These are phyloP conservation scores for Saccharomyces hybrid DNA, from an alignment of 1,139 yeast species.

Conservation along the genomic window DNA sequence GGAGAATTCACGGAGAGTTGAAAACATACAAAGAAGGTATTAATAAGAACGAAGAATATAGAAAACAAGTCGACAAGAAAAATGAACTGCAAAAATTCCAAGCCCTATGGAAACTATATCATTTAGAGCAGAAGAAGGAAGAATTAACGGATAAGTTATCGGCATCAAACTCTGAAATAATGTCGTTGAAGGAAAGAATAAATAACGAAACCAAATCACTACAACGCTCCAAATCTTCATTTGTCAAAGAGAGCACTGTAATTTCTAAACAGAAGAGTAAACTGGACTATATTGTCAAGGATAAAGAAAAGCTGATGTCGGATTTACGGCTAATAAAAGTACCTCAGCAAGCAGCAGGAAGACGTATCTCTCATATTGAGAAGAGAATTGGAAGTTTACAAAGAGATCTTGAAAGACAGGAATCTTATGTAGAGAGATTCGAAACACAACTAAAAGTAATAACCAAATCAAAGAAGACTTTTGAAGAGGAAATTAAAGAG, in stretches of 20 bases:
- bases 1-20: slow-evolving; percentile 68
- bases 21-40: slow-evolving; percentile 75
- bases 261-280: slow-evolving; percentile 38
- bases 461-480: slow-evolving; percentile 38
- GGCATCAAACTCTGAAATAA: slow-evolving; percentile 31
- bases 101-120: slow-evolving; percentile 61
- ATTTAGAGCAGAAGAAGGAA: slow-evolving; percentile 47
- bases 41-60: slow-evolving; percentile 64
- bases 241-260: slow-evolving; percentile 42
- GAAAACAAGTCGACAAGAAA: slow-evolving; percentile 46
- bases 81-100: slow-evolving; percentile 42
- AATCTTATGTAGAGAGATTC: slow-evolving; percentile 37
- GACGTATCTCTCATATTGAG: slow-evolving; percentile 43
- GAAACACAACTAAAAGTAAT: slow-evolving; percentile 45
- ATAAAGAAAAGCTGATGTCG: slow-evolving; percentile 47
- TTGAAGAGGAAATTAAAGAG: slow-evolving; percentile 37
- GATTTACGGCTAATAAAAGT: slow-evolving; percentile 50
- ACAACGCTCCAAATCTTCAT: slow-evolving; percentile 34
- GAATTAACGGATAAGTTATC: slow-evolving; percentile 30
- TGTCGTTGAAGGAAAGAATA: slow-evolving; percentile 29
- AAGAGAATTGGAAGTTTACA: slow-evolving; percentile 48
- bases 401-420: slow-evolving; percentile 49
- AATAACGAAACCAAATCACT: slow-evolving; percentile 27
- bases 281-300: slow-evolving; percentile 36
- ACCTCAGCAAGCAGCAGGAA: slow-evolving; percentile 32